phyloP scores from a whole-genome alignment of 179 eudicot species.

The Carnegiea gigantea region DNA sequence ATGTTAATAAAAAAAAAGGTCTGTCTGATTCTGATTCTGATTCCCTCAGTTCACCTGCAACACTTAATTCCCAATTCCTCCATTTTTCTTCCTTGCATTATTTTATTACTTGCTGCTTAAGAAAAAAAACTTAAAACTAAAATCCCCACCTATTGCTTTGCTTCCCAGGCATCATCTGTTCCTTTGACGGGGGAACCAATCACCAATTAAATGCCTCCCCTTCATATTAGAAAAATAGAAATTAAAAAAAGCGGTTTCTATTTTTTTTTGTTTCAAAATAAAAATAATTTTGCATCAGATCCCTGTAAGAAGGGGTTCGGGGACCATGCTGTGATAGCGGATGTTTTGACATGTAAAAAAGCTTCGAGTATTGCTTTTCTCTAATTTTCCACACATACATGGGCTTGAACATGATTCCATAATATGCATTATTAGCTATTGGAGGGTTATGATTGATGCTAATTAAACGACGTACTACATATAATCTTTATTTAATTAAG shows the following conservation, averaged over 20 bases:
- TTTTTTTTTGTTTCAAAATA: too few species aligned
- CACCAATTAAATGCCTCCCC: conserved; percentile 17
- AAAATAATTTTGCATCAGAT: conserved; percentile 21
- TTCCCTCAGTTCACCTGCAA: not conserved
- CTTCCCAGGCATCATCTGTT: conserved; percentile 17
- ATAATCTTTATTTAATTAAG: too few species aligned
- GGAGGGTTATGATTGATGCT: too few species aligned
- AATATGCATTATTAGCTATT: too few species aligned
- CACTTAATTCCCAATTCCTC: not conserved
- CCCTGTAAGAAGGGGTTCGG: conserved; percentile 28
- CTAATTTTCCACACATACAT: too few species aligned
- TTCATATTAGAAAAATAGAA: not conserved
- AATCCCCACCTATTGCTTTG: conserved; percentile 7
- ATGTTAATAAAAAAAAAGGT: not conserved
- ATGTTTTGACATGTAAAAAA: conserved; percentile 35
- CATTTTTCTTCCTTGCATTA: not conserved
- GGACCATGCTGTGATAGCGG: conserved; percentile 39
- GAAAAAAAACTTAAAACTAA: not conserved
- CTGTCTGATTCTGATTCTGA: conserved; percentile 8
- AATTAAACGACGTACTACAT: too few species aligned
- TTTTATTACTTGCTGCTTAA: conserved; percentile 8
- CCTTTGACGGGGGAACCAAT: conserved; percentile 20
- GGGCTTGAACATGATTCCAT: too few species aligned
- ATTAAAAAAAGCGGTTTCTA: too few species aligned
- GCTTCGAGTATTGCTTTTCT: not conserved